Base-by-base conservation (phyloP, 306 rosid genomes). In the Medicago lupulina region DNA sequence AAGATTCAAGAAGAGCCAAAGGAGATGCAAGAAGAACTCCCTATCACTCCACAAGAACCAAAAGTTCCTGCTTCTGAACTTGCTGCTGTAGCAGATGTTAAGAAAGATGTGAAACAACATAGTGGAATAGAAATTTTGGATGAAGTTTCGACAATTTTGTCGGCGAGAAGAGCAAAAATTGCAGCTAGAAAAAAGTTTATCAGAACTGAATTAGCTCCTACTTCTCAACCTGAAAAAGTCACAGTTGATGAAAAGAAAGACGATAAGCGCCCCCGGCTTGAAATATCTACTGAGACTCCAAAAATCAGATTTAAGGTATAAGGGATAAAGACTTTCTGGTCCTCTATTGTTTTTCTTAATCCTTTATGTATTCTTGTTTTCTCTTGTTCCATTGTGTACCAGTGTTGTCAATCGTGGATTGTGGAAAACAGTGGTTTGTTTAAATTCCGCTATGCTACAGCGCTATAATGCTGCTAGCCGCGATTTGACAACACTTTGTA, bases 161-260 rank as follows among this genome's bases (percentile, higher is more conserved):
- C 88, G n/a, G 81, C 83, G 7, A 83, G 83, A 74, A 83, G 79
- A 80, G 68, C 80, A 44, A 81, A 80, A 73, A 66, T 75, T 74
- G 73, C 58, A 9, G 76, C 87, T n/a, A 79, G 88, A 50, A 80
- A 67, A 65, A 84, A 21, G 55, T 17, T 47, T 19, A 28, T 49
- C 44, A 66, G 18, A 18, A 79, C 34, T 51, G 83, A 76, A 65
- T 9, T 44, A 46, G 17, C 69, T 50, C 73, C 70, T 4, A 8
- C 65, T 4, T 1, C 68, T 74, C 69, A 76, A 70, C 84, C 81
- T 69, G 59, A 40, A 53, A 57, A 70, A 8, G 77, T 25, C 19
- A 63, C 44, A 13, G 79, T 8, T 74, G 66, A 70, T 58, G 76
- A 54, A 13, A 51, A 58, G 80, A 64, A 57, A 28, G 75, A 60